These are phyloP conservation scores for Fabrea salina DNA, from an alignment of 169 alveolate genomes.

Conservation along the genomic window DNA sequence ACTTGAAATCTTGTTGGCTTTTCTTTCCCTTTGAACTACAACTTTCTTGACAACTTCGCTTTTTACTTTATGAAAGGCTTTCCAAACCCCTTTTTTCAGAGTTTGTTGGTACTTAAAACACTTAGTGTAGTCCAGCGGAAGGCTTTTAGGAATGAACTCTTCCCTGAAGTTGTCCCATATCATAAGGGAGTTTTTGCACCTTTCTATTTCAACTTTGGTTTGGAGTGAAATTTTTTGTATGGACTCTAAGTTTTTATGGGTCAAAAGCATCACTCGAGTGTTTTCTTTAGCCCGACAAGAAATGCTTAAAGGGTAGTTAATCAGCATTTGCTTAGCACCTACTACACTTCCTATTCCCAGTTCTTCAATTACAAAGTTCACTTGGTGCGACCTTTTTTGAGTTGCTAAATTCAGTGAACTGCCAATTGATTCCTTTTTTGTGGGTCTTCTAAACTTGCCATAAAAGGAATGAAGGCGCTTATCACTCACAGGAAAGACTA, in stretches of 20 bases:
- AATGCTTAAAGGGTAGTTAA: not conserved
- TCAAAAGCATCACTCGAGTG: conserved; percentile 7
- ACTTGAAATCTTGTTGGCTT: not conserved
- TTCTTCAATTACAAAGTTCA: conserved; percentile 7
- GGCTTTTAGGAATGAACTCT: not conserved
- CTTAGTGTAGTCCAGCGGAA: conserved; percentile 16
- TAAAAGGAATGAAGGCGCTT: too few species aligned
- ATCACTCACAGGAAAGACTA: not conserved
- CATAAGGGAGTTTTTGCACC: not conserved
- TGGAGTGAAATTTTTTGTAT: not conserved
- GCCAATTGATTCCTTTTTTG: not conserved
- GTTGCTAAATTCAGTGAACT: not conserved
- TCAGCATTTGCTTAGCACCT: not conserved
- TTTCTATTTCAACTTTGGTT: not conserved
- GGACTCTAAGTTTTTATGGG: not conserved
- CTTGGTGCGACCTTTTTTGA: not conserved
- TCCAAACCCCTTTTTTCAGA: not conserved
- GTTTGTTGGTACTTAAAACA: not conserved
- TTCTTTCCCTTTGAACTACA: not conserved
- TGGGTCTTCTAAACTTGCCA: not conserved
- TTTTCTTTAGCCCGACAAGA: not conserved
- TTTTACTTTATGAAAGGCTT: not conserved
- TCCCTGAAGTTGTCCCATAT: not conserved
- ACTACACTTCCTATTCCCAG: conserved; percentile 22
- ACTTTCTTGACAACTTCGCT: conserved; percentile 1